These are phyloP conservation scores for Hemerocallis citrina DNA, from an alignment of 106 monocot species.

Conservation along the genomic window DNA sequence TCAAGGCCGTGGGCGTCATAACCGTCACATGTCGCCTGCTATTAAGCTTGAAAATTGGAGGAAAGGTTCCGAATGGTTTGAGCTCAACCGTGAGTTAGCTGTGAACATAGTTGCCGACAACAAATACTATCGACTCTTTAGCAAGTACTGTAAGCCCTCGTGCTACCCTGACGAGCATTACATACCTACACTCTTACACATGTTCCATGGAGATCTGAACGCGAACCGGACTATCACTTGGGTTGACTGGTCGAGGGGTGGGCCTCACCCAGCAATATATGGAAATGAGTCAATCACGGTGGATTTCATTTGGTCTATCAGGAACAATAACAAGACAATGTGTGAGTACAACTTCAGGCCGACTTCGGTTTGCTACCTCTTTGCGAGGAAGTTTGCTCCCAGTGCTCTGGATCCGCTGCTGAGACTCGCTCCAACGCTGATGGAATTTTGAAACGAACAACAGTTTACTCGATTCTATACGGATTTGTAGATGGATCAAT, in stretches of 20 bases:
- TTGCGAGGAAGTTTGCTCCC: conserved; percentile 40
- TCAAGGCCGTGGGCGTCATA: conserved; percentile 37
- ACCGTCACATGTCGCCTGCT: conserved; percentile 24
- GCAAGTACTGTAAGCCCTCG: conserved; percentile 26
- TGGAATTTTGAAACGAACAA: conserved; percentile 20
- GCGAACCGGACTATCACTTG: conserved; percentile 35
- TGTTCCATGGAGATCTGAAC: conserved; percentile 22
- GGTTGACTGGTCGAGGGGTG: conserved; percentile 38
- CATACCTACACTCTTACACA: conserved; percentile 31
- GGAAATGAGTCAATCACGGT: conserved; percentile 8
- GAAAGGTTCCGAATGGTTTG: conserved; percentile 46
- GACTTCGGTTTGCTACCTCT: conserved; percentile 25
- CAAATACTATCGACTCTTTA: conserved; percentile 28
- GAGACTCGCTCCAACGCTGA: conserved; percentile 20
- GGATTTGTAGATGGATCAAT: conserved; percentile 2
- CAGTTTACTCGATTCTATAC: not conserved
- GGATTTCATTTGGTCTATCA: conserved; percentile 25
- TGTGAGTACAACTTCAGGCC: conserved; percentile 32
- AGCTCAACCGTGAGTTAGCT: conserved; percentile 27
- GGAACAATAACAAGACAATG: conserved; percentile 12
- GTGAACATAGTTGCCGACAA: conserved; percentile 18
- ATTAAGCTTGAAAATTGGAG: conserved; percentile 29
- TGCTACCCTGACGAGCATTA: conserved; percentile 53
- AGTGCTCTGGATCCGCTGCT: conserved; percentile 27
- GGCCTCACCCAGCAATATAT: conserved; percentile 30